A percentile compares a stretch with the other conserved stretches of the same genome.
These are phyloP conservation scores for Fusarium palustre DNA, from an alignment of 2,329 filamentous ascomycete genomes.

Conservation along the genomic window DNA sequence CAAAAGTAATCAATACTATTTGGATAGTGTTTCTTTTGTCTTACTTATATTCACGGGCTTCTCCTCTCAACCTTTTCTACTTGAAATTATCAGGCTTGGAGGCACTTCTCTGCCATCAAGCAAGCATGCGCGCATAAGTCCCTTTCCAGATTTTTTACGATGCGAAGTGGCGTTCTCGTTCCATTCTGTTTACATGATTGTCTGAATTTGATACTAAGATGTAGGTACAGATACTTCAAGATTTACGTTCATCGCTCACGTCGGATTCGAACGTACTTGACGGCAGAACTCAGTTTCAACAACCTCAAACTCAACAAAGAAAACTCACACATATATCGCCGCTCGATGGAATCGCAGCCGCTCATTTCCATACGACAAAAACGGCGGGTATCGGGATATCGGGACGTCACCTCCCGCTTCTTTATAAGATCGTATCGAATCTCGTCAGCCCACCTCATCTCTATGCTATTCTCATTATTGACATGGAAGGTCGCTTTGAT, in stretches of 20 bases:
- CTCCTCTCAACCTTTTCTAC: not conserved
- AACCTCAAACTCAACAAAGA: slow-evolving; percentile 32
- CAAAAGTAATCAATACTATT: not conserved
- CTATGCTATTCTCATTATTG: slow-evolving; percentile 66
- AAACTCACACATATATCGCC: slow-evolving; percentile 56
- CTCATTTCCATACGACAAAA: slow-evolving; percentile 62
- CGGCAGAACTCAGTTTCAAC: slow-evolving; percentile 28
- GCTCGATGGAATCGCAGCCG: slow-evolving; percentile 60
- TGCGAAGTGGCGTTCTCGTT: not conserved
- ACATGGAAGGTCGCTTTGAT: slow-evolving; percentile 68
- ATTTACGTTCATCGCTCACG: slow-evolving; percentile 45
- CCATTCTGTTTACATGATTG: not conserved
- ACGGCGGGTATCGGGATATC: slow-evolving; percentile 61
- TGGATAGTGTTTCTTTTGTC: not conserved
- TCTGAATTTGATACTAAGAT: not conserved
- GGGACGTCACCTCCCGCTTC: slow-evolving; percentile 65
- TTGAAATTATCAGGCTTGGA: not conserved
- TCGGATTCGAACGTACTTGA: slow-evolving; percentile 29
- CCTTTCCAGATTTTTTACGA: not conserved
- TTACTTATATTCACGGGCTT: not conserved
- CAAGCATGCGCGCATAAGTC: not conserved
- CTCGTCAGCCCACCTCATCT: slow-evolving; percentile 61
- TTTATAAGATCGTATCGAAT: slow-evolving; percentile 66
- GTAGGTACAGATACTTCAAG: slow-evolving; percentile 41
- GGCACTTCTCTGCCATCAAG: not conserved